A percentile compares a stretch with the other conserved stretches of the same genome.
phyloP scores from a whole-genome alignment of 176 grass and related monocot genomes.

The Urochloa ruziziensis region DNA sequence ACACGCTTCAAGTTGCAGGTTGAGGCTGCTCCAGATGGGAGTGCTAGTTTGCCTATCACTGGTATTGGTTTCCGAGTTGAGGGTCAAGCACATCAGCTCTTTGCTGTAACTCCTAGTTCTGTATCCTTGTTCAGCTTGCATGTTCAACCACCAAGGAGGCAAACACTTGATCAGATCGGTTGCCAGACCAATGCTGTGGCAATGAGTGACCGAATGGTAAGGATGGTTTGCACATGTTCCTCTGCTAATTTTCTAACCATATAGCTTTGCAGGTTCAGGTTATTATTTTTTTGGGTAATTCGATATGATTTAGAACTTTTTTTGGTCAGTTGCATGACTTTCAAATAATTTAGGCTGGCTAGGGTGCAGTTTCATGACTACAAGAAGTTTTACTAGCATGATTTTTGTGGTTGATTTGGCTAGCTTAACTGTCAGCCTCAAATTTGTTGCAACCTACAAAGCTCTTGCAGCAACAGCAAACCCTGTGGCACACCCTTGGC shows the following conservation, averaged over 20 bases:
- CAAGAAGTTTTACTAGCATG: background rate
- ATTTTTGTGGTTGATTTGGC: background rate
- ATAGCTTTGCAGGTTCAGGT: constrained; percentile 6
- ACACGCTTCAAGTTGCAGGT: constrained; percentile 86
- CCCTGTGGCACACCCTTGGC: background rate
- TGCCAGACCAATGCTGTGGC: constrained; percentile 68
- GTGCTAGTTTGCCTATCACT: constrained; percentile 42
- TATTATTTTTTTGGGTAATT: constrained; percentile 1
- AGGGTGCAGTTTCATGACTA: background rate
- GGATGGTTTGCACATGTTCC: constrained; percentile 6
- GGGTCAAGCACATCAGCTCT: constrained; percentile 76
- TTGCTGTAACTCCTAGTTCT: constrained; percentile 76
- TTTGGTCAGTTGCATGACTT: background rate
- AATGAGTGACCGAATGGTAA: constrained; percentile 92
- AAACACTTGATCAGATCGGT: constrained; percentile 88
- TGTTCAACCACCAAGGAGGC: constrained; percentile 77
- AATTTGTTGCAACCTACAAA: background rate
- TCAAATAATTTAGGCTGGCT: background rate
- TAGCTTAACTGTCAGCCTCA: too few species aligned
- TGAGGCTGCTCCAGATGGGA: constrained; percentile 50
- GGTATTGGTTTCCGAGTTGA: constrained; percentile 85
- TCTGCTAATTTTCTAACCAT: constrained; percentile 7
- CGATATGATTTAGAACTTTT: constrained; percentile 6
- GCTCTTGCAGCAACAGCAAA: background rate
- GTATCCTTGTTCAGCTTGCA: constrained; percentile 82